Evolutionary conservation across 2,329 filamentous ascomycete species (phyloP), one percentile per base, ranked within the genome.

Genomic region (Botryotinia globosa): DNA sequence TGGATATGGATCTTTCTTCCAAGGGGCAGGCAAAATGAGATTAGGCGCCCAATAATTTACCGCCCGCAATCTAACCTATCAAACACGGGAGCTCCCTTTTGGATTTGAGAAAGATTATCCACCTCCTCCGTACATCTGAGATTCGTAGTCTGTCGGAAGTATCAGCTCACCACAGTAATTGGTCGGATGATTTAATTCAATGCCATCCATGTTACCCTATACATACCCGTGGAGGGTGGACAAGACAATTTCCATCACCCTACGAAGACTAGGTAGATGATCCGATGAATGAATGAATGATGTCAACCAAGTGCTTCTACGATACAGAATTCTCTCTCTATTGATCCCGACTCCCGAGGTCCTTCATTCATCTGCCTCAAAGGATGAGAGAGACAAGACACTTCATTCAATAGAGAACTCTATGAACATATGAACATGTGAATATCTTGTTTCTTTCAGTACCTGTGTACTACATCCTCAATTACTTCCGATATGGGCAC

Each of bases 31-130:
- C 37, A 8, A 56, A 59, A 58, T 71, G 34, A 71, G n/a, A 71
- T 72, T 72, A 72, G 62, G 70, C 70, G 70, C 70, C 63, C 51
- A 56, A 56, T 62, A 29, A 29, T 58, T 72, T 72, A 66, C 70
- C 70, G 62, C 62, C 39, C 37, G 29, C n/a, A 65, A 16, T 32
- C 29, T 37, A 72, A 39, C 70, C 70, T 67, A 72, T 72, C 70
- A 72, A 44, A 66, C 39, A 51, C n/a, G 8, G 48, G 39, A 48
- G 25, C 29, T 67, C 39, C 69, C 48, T 56, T 42, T 63, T 48
- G 32, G 12, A 18, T 29, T 16, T 7, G 51, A 32, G n/a, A 56
- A 29, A 29, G n/a, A 18, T 5, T 29, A 29, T 56, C 51, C n/a
- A 56, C n/a, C 51, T 29, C n/a, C 51, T 56, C 51, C 51, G 51